These are phyloP conservation scores for Nicotiana sylvestris DNA, from an alignment of 257 asterid genomes.

Conservation along the genomic window DNA sequence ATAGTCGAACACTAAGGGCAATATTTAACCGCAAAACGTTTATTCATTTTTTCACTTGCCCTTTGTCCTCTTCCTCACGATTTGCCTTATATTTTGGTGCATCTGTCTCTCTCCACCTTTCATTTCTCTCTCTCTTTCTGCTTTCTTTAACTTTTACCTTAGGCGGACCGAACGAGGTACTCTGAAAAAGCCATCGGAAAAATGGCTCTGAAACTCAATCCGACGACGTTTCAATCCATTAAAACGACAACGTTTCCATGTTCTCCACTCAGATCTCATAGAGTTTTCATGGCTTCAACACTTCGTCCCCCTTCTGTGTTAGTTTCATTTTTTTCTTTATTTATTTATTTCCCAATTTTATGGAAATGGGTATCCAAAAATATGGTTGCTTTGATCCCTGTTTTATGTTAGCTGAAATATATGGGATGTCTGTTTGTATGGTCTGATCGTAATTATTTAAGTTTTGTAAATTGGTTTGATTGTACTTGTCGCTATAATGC, in stretches of 20 bases:
- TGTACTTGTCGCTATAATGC: neutral
- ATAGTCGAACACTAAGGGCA: neutral
- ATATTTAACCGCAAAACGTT: neutral
- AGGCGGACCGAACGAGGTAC: constrained; percentile 1
- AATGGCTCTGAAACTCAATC: constrained; percentile 51
- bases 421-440: neutral
- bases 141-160: neutral
- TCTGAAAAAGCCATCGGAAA: neutral
- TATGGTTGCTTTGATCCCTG: neutral
- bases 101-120: neutral
- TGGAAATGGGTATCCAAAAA: neutral
- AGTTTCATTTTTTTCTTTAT: constrained; percentile 10
- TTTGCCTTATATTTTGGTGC: constrained; percentile 1
- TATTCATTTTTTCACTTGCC: neutral
- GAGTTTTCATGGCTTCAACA: constrained; percentile 65
- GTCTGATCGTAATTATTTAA: neutral
- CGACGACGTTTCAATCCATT: constrained; percentile 28
- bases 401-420: neutral
- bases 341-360: neutral
- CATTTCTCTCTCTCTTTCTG: neutral
- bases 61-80: neutral
- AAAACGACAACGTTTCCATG: constrained; percentile 11
- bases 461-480: neutral
- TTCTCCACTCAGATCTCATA: constrained; percentile 50
- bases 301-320: constrained; percentile 51